These are phyloP conservation scores for Ligustrum vulgare DNA, from an alignment of 257 asterid species.

Conservation along the genomic window DNA sequence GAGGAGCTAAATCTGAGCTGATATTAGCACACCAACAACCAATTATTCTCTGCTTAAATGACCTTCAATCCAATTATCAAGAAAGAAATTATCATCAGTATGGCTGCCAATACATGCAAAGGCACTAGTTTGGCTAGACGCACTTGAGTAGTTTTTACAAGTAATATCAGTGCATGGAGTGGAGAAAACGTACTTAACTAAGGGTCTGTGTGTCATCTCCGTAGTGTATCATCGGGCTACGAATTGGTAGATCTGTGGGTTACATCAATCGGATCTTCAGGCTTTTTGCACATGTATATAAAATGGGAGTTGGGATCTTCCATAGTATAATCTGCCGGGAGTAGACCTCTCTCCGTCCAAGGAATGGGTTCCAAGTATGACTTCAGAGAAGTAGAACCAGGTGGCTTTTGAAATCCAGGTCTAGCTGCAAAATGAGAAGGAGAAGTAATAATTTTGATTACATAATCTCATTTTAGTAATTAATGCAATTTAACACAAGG, in stretches of 20 bases:
- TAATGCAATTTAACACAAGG: too few species aligned
- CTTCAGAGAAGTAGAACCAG: conserved; percentile 39
- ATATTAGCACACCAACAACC: conserved; percentile 10
- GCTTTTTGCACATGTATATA: conserved; percentile 73
- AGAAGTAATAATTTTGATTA: background rate
- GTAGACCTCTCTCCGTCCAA: conserved; percentile 69
- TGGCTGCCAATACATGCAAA: background rate
- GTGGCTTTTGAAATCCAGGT: conserved; percentile 78
- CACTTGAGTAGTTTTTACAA: background rate
- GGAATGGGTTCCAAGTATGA: conserved; percentile 68
- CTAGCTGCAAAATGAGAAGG: conserved; percentile 59
- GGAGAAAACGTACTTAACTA: background rate
- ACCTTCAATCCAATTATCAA: conserved; percentile 6
- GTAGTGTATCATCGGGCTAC: conserved; percentile 31
- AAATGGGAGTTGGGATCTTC: conserved; percentile 98
- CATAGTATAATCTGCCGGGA: conserved; percentile 63
- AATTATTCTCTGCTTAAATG: background rate
- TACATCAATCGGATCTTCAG: conserved; percentile 31
- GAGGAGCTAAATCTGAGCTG: conserved; percentile 3
- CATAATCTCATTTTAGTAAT: conserved; percentile 6
- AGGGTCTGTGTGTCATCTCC: conserved; percentile 23
- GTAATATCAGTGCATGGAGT: background rate
- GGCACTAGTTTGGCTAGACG: background rate
- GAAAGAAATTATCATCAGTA: conserved; percentile 26
- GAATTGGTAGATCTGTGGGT: conserved; percentile 23